Evolutionary conservation across 2,329 filamentous ascomycete genomes (phyloP), one percentile per base, ranked within the genome.

Genomic region (Claviceps digitariae): DNA sequence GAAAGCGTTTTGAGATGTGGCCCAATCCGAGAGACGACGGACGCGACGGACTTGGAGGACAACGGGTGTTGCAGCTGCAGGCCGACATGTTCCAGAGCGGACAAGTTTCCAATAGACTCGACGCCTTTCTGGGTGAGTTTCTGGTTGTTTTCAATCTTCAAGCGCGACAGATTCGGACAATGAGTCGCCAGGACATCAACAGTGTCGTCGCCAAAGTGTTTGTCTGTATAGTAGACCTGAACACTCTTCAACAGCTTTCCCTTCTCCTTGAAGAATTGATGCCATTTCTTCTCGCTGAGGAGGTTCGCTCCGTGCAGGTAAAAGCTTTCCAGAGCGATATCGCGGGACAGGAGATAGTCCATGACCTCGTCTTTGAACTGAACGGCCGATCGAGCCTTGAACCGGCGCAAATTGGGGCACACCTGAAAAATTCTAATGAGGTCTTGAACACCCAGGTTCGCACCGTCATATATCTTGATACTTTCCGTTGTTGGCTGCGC

Each of bases 311-410:
- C 87, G 57, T 93, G 84, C 0, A 97, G 75, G 57, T 89, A 86
- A 45, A 97, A 74, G 53, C 81, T 76, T 55, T 82, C 78, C n/a
- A 96, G 73, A 9, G 77, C 69, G 50, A 81, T 78, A 50, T 86
- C 77, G 48, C 87, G 86, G 53, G 82, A 82, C 21, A 87, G 73
- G 62, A 96, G 78, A 65, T 91, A 95, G 51, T 88, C 80, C 67
- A 96, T 77, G 44, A 90, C 86, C 41, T 76, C 75, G 62, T 96
- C 86, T 67, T 95, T 95, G 74, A 96, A 85, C 63, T 95, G 90
- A 50, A 93, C 87, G n/a, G 84, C 88, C 62, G 90, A 91, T 49
- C 86, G 82, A 12, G 95, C 72, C 58, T 89, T 86, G 54, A 96
- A 74, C 45, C 77, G 77, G 60, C 81, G 81, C 52, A 95, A 72